Conservation (phyloP, 495 filamentous ascomycete species). For the Collariella sp. region DNA sequence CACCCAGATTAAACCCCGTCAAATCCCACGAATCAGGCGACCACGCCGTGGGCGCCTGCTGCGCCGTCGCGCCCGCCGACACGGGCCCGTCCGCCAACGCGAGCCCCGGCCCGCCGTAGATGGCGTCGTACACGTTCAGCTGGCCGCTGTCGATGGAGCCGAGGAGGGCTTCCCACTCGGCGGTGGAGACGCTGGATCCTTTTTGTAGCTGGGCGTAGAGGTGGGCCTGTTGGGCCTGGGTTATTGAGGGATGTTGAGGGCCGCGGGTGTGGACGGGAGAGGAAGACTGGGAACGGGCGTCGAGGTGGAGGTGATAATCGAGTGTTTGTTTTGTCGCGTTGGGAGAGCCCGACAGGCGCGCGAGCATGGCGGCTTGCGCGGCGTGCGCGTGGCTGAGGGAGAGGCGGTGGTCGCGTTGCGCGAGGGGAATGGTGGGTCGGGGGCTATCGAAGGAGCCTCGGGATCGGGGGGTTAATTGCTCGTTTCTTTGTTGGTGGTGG, state of each 20-base stretch:
- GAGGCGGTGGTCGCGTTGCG: constrained; percentile 36
- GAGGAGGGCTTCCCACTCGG: constrained; percentile 73
- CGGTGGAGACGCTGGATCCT: constrained; percentile 39
- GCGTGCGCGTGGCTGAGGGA: constrained; percentile 31
- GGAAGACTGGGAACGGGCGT: constrained; percentile 28
- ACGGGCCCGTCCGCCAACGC: constrained; percentile 33
- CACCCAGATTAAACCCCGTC: constrained; percentile 38
- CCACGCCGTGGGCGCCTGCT: constrained; percentile 37
- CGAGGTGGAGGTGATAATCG: constrained; percentile 38
- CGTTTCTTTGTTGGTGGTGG: constrained; percentile 14
- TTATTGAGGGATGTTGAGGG: constrained; percentile 17
- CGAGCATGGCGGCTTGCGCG: constrained; percentile 25
- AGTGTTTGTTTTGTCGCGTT: constrained; percentile 28
- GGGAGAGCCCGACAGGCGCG: constrained; percentile 22
- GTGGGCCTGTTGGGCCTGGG: constrained; percentile 20
- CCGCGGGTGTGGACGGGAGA: constrained; percentile 31
- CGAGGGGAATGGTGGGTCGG: constrained; percentile 24
- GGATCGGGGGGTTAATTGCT: constrained; percentile 28
- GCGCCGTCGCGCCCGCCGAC: constrained; percentile 17
- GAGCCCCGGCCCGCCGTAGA: constrained; percentile 62
- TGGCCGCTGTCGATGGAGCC: constrained; percentile 68
- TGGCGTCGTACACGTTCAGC: constrained; percentile 74
- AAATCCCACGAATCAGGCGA: constrained; percentile 50
- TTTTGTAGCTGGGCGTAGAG: constrained; percentile 25
- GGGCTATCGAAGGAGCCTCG: constrained; percentile 34